Evolutionary conservation across 805 yeast genomes (phyloP).

Genomic region (Candida glaebosa): DNA sequence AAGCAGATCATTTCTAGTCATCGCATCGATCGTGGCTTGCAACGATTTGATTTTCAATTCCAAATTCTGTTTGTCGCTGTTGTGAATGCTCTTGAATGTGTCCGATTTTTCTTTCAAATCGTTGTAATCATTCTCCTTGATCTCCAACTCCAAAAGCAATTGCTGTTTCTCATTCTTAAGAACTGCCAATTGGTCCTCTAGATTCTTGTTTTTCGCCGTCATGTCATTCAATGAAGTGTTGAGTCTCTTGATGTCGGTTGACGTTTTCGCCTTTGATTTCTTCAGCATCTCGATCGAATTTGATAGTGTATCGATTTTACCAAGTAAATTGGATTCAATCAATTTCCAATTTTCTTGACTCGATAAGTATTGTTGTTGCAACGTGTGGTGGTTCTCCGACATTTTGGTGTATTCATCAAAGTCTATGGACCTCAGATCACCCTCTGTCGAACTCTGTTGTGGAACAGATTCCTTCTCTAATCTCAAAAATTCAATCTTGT

Average conservation of each 20-base stretch:
- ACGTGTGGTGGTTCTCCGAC: slow-evolving; percentile 46
- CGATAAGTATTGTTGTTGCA: slow-evolving; percentile 69
- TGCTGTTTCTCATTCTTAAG: slow-evolving; percentile 27
- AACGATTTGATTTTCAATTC: slow-evolving; percentile 21
- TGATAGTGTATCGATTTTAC: slow-evolving; percentile 38
- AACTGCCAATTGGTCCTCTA: slow-evolving; percentile 21
- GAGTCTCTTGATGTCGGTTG: slow-evolving; percentile 33
- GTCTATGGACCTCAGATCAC: slow-evolving; percentile 23
- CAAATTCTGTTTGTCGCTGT: slow-evolving; percentile 26
- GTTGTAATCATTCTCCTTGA: slow-evolving; percentile 18
- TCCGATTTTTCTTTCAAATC: slow-evolving; percentile 22
- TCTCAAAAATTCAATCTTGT: slow-evolving; percentile 65
- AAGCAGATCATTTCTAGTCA: slow-evolving; percentile 3
- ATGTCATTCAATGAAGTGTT: slow-evolving; percentile 13
- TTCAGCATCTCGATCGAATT: slow-evolving; percentile 26
- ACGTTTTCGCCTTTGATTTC: slow-evolving; percentile 24
- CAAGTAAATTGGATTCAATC: slow-evolving; percentile 65
- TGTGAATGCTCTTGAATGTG: slow-evolving; percentile 28
- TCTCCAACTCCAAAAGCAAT: slow-evolving; percentile 13
- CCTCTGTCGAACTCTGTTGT: slow-evolving; percentile 3
- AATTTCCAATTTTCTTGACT: slow-evolving; percentile 82
- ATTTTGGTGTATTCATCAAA: slow-evolving; percentile 43
- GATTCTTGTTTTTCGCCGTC: slow-evolving; percentile 11
- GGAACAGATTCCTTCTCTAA: slow-evolving; percentile 48
- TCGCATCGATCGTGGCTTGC: slow-evolving; percentile 15